Evolutionary conservation across 345 rosid species (phyloP).

Genomic region (Brassica carinata): DNA sequence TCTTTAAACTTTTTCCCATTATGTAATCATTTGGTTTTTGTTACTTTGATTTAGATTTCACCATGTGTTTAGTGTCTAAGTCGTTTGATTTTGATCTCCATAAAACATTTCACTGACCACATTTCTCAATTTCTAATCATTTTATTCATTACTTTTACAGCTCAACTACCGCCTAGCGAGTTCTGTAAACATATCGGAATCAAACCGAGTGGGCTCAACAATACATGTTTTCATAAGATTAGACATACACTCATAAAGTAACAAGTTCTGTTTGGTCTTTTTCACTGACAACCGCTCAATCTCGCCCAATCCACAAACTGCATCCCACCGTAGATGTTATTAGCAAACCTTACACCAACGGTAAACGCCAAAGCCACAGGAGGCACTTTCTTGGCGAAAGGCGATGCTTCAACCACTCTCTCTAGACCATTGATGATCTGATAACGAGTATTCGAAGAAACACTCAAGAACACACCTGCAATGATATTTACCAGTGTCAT

Average conservation of each 20-base stretch:
- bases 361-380: constrained; percentile 87
- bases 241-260: background rate
- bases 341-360: constrained; percentile 76
- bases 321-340: constrained; percentile 87
- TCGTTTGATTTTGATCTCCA: background rate
- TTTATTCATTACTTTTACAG: constrained; percentile 1
- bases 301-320: constrained; percentile 96
- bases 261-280: background rate
- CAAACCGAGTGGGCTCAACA: constrained; percentile 12
- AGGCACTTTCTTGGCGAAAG: constrained; percentile 68
- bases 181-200: constrained; percentile 1
- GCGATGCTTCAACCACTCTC: constrained; percentile 70
- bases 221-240: constrained; percentile 4
- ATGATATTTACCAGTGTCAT: background rate
- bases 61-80: constrained; percentile 26
- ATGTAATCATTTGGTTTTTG: constrained; percentile 33
- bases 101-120: background rate
- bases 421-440: constrained; percentile 81
- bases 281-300: constrained; percentile 63
- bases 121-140: background rate
- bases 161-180: constrained; percentile 23
- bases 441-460: constrained; percentile 87
- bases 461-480: constrained; percentile 72
- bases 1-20: background rate
- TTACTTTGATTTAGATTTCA: constrained; percentile 37